Evolutionary conservation across 345 rosid species (phyloP).

Genomic region (Eucalyptus caleyi): DNA sequence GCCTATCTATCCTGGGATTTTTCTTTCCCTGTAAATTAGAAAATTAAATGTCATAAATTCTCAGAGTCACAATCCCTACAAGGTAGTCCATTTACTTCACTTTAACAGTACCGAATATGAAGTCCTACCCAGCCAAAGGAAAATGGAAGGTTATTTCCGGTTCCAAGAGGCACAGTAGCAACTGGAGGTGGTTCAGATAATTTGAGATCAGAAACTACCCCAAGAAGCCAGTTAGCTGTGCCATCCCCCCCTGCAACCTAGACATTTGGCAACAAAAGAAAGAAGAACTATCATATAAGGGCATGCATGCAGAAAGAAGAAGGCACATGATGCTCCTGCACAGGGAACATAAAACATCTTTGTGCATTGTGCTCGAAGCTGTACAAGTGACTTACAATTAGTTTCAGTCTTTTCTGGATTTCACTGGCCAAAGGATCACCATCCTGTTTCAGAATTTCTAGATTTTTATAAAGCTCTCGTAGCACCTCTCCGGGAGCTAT

Average conservation of each 20-base stretch:
- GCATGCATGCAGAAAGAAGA: not conserved
- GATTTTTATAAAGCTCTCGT: conserved; percentile 20
- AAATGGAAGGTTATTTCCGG: conserved; percentile 78
- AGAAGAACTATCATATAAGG: not conserved
- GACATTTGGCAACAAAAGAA: not conserved
- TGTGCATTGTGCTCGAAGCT: not conserved
- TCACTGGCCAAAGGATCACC: conserved; percentile 46
- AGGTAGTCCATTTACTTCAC: not conserved
- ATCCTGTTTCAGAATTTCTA: conserved; percentile 14
- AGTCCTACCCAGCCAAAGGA: conserved; percentile 67
- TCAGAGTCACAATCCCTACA: not conserved
- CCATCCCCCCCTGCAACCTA: conserved; percentile 83
- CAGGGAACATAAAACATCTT: not conserved
- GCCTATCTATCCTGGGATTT: conserved; percentile 48
- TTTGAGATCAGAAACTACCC: conserved; percentile 66
- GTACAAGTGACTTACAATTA: conserved; percentile 33
- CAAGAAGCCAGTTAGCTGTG: conserved; percentile 69
- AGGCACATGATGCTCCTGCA: not conserved
- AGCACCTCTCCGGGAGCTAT: conserved; percentile 38
- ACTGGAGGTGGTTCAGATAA: conserved; percentile 50
- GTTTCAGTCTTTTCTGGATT: conserved; percentile 36
- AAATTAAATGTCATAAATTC: not conserved
- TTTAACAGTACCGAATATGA: not conserved
- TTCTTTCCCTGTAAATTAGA: conserved; percentile 44
- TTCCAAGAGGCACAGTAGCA: conserved; percentile 66